Evolutionary conservation across 2,329 filamentous ascomycete genomes (phyloP).

Genomic region (Diaporthe eres): DNA sequence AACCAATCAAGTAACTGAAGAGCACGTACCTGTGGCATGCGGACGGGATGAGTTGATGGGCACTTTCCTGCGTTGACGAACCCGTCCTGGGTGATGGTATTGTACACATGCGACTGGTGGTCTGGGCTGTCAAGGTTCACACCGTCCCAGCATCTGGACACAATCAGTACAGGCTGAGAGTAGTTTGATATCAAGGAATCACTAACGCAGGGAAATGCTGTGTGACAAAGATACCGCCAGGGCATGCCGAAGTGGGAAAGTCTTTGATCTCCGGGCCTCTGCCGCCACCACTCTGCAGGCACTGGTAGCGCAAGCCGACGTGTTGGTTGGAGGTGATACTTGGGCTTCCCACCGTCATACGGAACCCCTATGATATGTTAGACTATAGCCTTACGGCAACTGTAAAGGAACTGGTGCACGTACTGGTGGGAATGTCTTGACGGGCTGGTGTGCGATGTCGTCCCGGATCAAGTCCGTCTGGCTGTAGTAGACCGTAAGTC

Average conservation of each 20-base stretch:
- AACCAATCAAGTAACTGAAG: background rate
- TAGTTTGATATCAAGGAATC: constrained; percentile 60
- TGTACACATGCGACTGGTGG: constrained; percentile 57
- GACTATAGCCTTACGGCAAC: background rate
- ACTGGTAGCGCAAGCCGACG: constrained; percentile 51
- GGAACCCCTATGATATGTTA: constrained; percentile 52
- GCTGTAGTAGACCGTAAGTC: constrained; percentile 59
- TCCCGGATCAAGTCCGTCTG: constrained; percentile 56
- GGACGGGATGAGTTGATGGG: constrained; percentile 49
- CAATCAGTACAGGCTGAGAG: constrained; percentile 48
- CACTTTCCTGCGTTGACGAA: constrained; percentile 47
- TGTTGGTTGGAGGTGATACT: constrained; percentile 40
- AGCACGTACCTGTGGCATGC: constrained; percentile 48
- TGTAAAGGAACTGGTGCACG: background rate
- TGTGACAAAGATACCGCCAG: constrained; percentile 54
- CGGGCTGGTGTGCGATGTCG: constrained; percentile 52
- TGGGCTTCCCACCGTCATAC: constrained; percentile 56
- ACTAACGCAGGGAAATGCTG: constrained; percentile 50
- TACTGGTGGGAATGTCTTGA: constrained; percentile 55
- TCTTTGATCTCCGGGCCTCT: constrained; percentile 42
- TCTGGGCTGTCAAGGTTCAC: constrained; percentile 66
- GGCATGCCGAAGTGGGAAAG: constrained; percentile 57
- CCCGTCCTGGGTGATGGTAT: constrained; percentile 46
- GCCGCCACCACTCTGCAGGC: constrained; percentile 50
- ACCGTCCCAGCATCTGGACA: constrained; percentile 71